Conservation (phyloP, 2,329 filamentous ascomycete genomes). For the Pseudopyrenochaeta lycopersici region DNA sequence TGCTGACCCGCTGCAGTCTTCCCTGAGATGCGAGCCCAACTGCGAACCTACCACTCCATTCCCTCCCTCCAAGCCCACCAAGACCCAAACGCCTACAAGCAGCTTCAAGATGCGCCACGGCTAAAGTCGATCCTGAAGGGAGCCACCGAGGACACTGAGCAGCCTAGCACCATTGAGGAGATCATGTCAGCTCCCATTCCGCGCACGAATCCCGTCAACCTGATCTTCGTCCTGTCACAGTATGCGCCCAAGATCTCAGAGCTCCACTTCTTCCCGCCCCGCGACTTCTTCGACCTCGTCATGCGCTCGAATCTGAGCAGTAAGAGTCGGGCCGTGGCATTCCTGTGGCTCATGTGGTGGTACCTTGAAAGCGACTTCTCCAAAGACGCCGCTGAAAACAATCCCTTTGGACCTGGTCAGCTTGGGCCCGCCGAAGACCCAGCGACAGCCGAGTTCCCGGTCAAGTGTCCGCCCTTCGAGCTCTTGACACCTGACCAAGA, state of each 20-base stretch:
- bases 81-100: conserved; percentile 96
- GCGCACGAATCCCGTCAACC: conserved; percentile 95
- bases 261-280: conserved; percentile 82
- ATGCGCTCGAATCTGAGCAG: conserved; percentile 89
- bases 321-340: conserved; percentile 82
- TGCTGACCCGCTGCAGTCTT: conserved; percentile 72
- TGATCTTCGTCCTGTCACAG: conserved; percentile 93
- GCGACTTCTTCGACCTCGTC: conserved; percentile 95
- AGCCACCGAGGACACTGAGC: conserved; percentile 87
- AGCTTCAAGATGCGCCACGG: conserved; percentile 93
- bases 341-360: conserved; percentile 99
- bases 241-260: conserved; percentile 92
- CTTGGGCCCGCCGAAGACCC: conserved; percentile 44
- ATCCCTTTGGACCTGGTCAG: conserved; percentile 80
- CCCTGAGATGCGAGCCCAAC: conserved; percentile 97
- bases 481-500: conserved; percentile 72
- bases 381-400: conserved; percentile 84
- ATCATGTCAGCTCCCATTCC: conserved; percentile 74
- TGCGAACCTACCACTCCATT: conserved; percentile 97
- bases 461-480: conserved; percentile 71
- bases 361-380: conserved; percentile 97
- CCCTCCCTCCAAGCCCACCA: conserved; percentile 94
- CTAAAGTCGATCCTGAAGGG: conserved; percentile 98
- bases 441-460: conserved; percentile 56
- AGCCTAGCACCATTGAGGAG: conserved; percentile 84